phyloP scores from a whole-genome alignment of 306 rosid species.

The Hylodesmum podocarpum region DNA sequence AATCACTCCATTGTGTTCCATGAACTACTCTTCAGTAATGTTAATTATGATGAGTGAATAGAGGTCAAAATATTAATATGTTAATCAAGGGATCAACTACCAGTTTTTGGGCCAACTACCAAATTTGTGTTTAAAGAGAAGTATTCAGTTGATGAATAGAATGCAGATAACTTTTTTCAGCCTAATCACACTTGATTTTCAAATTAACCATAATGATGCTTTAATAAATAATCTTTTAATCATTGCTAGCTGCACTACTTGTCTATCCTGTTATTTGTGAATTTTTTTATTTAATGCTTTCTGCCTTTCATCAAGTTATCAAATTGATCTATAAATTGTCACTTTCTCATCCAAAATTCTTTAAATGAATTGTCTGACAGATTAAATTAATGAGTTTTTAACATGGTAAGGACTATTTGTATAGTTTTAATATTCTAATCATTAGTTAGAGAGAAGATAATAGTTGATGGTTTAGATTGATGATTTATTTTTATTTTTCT shows the following conservation, averaged over 20 bases:
- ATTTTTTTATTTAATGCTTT: not conserved
- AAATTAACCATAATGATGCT: conserved; percentile 17
- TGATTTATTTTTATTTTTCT: too few relatives aligned
- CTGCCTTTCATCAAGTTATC: too few relatives aligned
- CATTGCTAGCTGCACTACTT: not conserved
- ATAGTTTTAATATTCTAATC: too few relatives aligned
- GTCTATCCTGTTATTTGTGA: not conserved
- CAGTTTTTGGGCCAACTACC: not conserved
- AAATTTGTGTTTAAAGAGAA: not conserved
- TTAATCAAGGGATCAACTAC: not conserved
- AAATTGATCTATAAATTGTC: too few relatives aligned
- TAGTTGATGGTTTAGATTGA: too few relatives aligned
- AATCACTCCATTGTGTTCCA: not conserved
- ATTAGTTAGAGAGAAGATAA: too few relatives aligned
- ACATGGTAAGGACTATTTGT: too few relatives aligned
- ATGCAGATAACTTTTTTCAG: not conserved
- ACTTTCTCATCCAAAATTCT: too few relatives aligned
- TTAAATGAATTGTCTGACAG: too few relatives aligned
- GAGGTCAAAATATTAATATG: not conserved
- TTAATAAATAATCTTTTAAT: conserved; percentile 1
- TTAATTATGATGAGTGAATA: not conserved
- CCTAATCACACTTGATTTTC: conserved; percentile 3
- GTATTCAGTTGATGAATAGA: not conserved
- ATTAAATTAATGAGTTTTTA: too few relatives aligned
- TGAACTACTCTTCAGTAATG: not conserved